Percentiles rank a stretch among this genome's conserved stretches.
phyloP scores from a whole-genome alignment of 2,329 filamentous ascomycete genomes.

The Nothophoma quercina region DNA sequence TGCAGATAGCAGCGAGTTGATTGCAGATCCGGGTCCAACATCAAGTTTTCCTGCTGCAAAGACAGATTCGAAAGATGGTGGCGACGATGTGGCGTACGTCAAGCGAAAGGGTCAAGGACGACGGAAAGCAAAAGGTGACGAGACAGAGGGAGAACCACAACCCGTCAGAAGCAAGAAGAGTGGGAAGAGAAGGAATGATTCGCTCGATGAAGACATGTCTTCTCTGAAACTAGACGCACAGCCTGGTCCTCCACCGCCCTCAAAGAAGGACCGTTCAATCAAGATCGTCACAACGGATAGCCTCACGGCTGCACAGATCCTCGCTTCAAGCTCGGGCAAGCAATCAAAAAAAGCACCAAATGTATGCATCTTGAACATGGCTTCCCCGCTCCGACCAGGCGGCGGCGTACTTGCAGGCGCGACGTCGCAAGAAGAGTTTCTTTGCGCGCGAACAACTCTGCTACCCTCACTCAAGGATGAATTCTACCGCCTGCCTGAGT shows the following conservation, averaged over 20 bases:
- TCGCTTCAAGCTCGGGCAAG: constrained; percentile 30
- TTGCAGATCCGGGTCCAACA: constrained; percentile 47
- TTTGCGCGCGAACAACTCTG: constrained; percentile 68
- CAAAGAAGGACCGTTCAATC: constrained; percentile 46
- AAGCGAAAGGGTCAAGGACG: constrained; percentile 47
- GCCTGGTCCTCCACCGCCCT: background rate
- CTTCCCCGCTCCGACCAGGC: constrained; percentile 66
- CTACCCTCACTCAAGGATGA: constrained; percentile 65
- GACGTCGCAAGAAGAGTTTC: constrained; percentile 67
- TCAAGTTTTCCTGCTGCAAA: background rate
- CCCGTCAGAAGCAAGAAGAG: constrained; percentile 8
- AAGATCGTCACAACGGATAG: constrained; percentile 61
- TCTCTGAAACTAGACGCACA: constrained; percentile 18
- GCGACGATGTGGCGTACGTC: constrained; percentile 29
- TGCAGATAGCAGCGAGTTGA: constrained; percentile 60
- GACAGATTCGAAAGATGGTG: background rate
- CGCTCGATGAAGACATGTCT: constrained; percentile 21
- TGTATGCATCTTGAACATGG: constrained; percentile 69
- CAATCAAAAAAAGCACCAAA: constrained; percentile 41
- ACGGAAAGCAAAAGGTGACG: constrained; percentile 33
- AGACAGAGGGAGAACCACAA: background rate
- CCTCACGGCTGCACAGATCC: constrained; percentile 59
- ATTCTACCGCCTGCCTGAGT: constrained; percentile 67
- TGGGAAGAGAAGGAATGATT: constrained; percentile 19
- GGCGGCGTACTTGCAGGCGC: constrained; percentile 68